These are phyloP conservation scores for Candolleomyces efflorescens DNA, from an alignment of 768 basidiomycete species.

Conservation along the genomic window DNA sequence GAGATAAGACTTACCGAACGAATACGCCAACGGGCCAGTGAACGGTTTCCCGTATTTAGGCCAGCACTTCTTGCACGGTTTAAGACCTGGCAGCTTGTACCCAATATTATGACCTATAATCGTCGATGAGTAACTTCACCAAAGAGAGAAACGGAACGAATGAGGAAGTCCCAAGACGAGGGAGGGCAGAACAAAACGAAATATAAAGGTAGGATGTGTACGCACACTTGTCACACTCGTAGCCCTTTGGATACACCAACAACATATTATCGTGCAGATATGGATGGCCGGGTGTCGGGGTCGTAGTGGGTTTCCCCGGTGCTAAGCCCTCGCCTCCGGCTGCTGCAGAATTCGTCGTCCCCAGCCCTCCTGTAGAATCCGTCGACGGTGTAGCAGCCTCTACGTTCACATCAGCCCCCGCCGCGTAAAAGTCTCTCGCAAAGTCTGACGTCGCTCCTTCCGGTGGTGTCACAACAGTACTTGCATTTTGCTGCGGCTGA, in stretches of 20 bases:
- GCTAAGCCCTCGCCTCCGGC: constrained; percentile 30
- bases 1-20: constrained; percentile 18
- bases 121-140: not conserved
- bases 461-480: constrained; percentile 12
- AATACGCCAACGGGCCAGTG: constrained; percentile 54
- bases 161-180: too few species aligned
- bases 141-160: constrained; percentile 3
- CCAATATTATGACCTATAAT: constrained; percentile 68
- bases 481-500: not conserved
- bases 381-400: not conserved
- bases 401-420: constrained; percentile 25
- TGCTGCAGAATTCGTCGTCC: not conserved
- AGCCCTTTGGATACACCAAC: constrained; percentile 65
- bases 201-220: not conserved
- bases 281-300: constrained; percentile 63
- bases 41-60: constrained; percentile 59
- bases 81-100: constrained; percentile 64
- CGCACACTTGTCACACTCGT: constrained; percentile 66
- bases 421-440: constrained; percentile 59
- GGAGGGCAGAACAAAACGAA: not conserved
- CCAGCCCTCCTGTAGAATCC: not conserved
- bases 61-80: constrained; percentile 77
- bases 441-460: constrained; percentile 41
- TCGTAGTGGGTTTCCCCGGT: constrained; percentile 52
- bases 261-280: constrained; percentile 56